A percentile compares a stretch with the other conserved stretches of the same genome.
These are phyloP conservation scores for Rhodotorula sp. DNA, from an alignment of 1,284 basidiomycete genomes.

Conservation along the genomic window DNA sequence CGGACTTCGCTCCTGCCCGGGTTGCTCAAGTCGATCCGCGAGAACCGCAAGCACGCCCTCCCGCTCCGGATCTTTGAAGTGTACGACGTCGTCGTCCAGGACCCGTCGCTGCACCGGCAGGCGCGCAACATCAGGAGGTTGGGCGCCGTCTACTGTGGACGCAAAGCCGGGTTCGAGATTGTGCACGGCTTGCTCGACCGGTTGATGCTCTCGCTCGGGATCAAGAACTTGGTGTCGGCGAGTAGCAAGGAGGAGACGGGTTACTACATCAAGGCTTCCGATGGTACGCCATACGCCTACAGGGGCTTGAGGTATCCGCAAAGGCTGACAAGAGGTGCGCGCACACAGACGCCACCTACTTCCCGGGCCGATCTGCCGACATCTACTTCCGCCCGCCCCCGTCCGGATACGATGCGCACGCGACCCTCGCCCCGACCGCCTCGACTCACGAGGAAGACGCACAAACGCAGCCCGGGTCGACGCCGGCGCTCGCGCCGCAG, in stretches of 20 bases:
- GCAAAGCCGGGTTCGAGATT: conserved; percentile 92
- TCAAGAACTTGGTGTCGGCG: conserved; percentile 65
- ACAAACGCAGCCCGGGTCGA: conserved; percentile 18
- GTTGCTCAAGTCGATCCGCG: conserved; percentile 91
- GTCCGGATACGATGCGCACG: conserved; percentile 45
- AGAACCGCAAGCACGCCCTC: conserved; percentile 90
- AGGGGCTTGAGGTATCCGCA: too few species aligned
- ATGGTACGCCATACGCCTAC: conserved; percentile 59
- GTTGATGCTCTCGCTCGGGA: conserved; percentile 89
- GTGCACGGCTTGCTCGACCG: conserved; percentile 93
- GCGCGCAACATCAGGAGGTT: conserved; percentile 83
- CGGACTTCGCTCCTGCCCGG: conserved; percentile 93
- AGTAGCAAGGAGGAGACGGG: conserved; percentile 58
- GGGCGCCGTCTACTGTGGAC: conserved; percentile 88
- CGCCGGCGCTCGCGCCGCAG: conserved; percentile 15
- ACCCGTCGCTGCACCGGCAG: conserved; percentile 72
- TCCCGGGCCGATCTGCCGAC: conserved; percentile 88
- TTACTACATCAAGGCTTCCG: conserved; percentile 86
- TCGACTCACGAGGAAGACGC: conserved; percentile 40
- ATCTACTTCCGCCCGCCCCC: conserved; percentile 76
- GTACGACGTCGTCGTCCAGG: conserved; percentile 90
- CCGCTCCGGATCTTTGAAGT: conserved; percentile 94
- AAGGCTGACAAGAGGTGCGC: not conserved
- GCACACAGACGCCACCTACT: conserved; percentile 76
- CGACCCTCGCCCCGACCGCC: conserved; percentile 39